A percentile compares a stretch with the other conserved stretches of the same genome.
Evolutionary conservation across 495 filamentous ascomycete species (phyloP).

Genomic region (Daldinia caldariorum): DNA sequence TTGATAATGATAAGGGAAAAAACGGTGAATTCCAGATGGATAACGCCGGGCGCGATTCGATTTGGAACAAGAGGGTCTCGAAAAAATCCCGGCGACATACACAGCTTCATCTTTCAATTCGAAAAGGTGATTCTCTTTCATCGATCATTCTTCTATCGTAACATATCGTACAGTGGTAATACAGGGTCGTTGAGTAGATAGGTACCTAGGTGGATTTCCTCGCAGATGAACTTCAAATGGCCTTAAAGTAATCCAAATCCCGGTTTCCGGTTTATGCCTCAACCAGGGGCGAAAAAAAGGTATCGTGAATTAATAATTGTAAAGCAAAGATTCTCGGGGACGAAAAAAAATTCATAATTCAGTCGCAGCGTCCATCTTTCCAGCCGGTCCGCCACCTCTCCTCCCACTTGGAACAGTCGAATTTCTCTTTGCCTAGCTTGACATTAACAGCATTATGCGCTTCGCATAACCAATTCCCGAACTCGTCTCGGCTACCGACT

Average conservation of each 20-base stretch:
- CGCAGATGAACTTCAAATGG: neutral
- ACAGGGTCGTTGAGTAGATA: slow-evolving; percentile 15
- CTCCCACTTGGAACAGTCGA: slow-evolving; percentile 92
- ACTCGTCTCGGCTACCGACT: slow-evolving; percentile 73
- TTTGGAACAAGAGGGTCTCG: slow-evolving; percentile 1
- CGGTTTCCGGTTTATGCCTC: neutral
- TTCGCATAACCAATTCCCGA: slow-evolving; percentile 95
- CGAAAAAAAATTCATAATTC: slow-evolving; percentile 5
- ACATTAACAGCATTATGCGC: slow-evolving; percentile 98
- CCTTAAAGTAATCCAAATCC: neutral
- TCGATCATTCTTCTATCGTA: slow-evolving; percentile 26
- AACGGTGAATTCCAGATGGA: slow-evolving; percentile 3
- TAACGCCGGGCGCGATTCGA: neutral
- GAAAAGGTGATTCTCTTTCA: slow-evolving; percentile 23
- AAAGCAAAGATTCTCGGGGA: neutral
- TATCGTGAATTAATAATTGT: neutral
- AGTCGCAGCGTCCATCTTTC: slow-evolving; percentile 80
- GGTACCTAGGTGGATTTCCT: neutral
- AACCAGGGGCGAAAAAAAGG: slow-evolving; percentile 1
- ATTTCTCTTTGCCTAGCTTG: slow-evolving; percentile 89
- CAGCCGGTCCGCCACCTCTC: slow-evolving; percentile 95
- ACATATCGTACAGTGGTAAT: slow-evolving; percentile 28
- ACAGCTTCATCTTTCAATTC: slow-evolving; percentile 21
- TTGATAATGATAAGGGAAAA: slow-evolving; percentile 4
- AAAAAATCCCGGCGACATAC: neutral